Percentiles rank a stretch among this genome's conserved stretches.
These are phyloP conservation scores for Danielia reshetovae DNA, from an alignment of 805 yeast species.

Conservation along the genomic window DNA sequence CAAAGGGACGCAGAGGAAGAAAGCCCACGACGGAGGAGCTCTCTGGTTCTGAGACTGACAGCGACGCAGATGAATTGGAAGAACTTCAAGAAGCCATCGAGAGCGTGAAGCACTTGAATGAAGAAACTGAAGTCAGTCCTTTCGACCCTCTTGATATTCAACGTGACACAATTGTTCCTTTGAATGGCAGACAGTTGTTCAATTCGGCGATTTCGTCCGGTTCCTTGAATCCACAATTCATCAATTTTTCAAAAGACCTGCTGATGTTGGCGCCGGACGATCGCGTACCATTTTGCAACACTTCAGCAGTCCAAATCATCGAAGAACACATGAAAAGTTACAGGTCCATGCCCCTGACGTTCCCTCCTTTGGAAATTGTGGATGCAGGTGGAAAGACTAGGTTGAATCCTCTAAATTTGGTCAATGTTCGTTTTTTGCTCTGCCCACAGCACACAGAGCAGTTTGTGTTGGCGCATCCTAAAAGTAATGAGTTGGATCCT, in stretches of 20 bases:
- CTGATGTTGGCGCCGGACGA: constrained; percentile 18
- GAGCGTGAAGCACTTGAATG: constrained; percentile 17
- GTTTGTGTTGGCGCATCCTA: constrained; percentile 47
- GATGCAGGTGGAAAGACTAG: constrained; percentile 9
- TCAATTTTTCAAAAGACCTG: constrained; percentile 11
- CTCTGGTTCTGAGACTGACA: constrained; percentile 1
- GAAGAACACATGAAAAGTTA: constrained; percentile 26
- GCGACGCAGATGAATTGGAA: constrained; percentile 10
- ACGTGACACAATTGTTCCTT: constrained; percentile 26
- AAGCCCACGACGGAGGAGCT: constrained; percentile 5
- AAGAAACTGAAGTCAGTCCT: constrained; percentile 31
- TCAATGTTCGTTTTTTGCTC: constrained; percentile 30
- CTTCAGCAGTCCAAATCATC: constrained; percentile 30
- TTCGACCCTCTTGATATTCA: constrained; percentile 36
- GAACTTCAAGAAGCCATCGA: constrained; percentile 14
- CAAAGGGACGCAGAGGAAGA: constrained; percentile 3
- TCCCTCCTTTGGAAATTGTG: constrained; percentile 29
- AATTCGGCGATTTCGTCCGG: constrained; percentile 23
- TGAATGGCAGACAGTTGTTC: constrained; percentile 28
- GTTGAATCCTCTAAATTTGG: constrained; percentile 26
- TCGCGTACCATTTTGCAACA: constrained; percentile 24
- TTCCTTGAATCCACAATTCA: constrained; percentile 8
- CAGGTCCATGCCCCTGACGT: constrained; percentile 30
- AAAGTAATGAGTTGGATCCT: constrained; percentile 58
- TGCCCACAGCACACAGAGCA: constrained; percentile 44